Percentiles rank a stretch among this genome's conserved stretches.
Conservation (phyloP, 2,329 filamentous ascomycete genomes). For the Thelonectria blattea region DNA sequence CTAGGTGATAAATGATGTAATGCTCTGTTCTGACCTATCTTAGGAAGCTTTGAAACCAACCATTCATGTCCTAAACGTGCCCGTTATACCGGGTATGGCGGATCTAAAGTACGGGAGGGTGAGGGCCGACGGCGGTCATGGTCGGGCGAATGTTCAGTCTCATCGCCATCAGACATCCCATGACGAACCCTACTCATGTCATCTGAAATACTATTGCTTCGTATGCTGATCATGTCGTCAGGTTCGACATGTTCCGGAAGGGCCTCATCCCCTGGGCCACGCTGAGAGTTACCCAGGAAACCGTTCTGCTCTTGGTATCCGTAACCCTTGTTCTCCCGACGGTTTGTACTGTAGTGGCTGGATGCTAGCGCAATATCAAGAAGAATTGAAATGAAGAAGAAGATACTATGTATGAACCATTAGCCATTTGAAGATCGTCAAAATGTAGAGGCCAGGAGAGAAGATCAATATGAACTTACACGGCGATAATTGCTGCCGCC, state of each 20-base stretch:
- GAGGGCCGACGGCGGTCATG: background rate
- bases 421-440: background rate
- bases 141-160: background rate
- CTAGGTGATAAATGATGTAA: too few species aligned
- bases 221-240: background rate
- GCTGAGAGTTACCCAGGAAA: background rate
- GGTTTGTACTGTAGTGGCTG: background rate
- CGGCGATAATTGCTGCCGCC: slow-evolving; percentile 75
- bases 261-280: background rate
- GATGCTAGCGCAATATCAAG: background rate
- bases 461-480: slow-evolving; percentile 49
- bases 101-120: background rate
- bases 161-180: background rate
- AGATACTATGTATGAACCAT: background rate
- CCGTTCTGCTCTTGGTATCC: background rate
- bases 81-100: background rate
- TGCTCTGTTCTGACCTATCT: too few species aligned
- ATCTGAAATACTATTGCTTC: background rate
- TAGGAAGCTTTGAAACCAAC: too few species aligned
- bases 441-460: background rate
- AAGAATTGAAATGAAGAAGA: background rate
- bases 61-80: too few species aligned
- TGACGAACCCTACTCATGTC: background rate
- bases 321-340: background rate
- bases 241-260: background rate